Evolutionary conservation across 345 rosid species (phyloP), one percentile per base, ranked within the genome.

Genomic region (Rhodamnia argentea): DNA sequence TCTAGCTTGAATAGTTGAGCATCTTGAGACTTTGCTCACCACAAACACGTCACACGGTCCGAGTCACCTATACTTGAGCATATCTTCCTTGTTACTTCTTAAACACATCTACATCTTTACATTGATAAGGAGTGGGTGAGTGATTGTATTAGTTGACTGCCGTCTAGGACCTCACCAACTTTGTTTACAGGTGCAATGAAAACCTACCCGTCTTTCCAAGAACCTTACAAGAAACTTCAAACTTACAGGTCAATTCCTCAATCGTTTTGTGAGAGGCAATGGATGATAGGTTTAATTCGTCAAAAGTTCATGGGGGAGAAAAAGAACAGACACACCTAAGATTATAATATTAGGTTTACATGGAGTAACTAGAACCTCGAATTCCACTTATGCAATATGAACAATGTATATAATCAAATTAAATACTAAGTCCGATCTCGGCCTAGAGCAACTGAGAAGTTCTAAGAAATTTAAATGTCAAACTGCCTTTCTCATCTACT

Each of bases 341-440:
- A 70, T 6, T 0, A 10, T 37, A 32, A 18, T 70, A 70, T 37
- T 9, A 32, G 2, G 12, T 70, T 55, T 55, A 22, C 26, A 55
- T 22, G 78, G 76, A 64, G 37, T 29, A 62, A 29, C 40, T 64
- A 64, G 44, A 32, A 64, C 44, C 44, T 64, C 42, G 0, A 62
- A 62, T 29, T 0, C 47, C 24, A 16, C 47, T 4, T 44, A 0
- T 24, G 1, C 26, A 0, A 70, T 18, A 37, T 70, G 42, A 47
- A 0, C 44, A 32, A 8, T 5, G 0, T 32, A 18, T 16, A 64
- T 32, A 18, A 70, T 70, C 44, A 37, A 11, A 37, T 2, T 18
- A 18, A 70, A 70, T 70, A 40, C 78, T 18, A 16, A 20, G 47
- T 70, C 47, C 47, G 23, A 37, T 70, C 14, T 70, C 78, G 24